These are phyloP conservation scores for Naganishia sp. DNA, from an alignment of 1,284 basidiomycete genomes.

Conservation along the genomic window DNA sequence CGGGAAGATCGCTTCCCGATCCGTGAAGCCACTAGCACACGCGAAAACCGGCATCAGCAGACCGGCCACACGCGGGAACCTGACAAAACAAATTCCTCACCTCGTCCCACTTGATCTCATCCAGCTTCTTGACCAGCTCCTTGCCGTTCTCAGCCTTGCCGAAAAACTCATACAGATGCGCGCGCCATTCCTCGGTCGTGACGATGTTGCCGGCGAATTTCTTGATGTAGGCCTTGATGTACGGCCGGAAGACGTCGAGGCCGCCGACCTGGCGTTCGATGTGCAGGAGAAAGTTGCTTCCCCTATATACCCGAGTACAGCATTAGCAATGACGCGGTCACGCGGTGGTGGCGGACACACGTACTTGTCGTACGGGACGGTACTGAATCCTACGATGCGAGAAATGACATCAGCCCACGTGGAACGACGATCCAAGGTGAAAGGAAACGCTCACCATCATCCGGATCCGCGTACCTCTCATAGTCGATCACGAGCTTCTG, in stretches of 20 bases:
- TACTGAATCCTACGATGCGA: constrained; percentile 57
- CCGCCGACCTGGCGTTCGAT: constrained; percentile 81
- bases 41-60: constrained; percentile 19
- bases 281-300: constrained; percentile 68
- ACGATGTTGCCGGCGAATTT: constrained; percentile 69
- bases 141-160: constrained; percentile 58
- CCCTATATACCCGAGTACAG: constrained; percentile 40
- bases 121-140: constrained; percentile 68
- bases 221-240: constrained; percentile 62
- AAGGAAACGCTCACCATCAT: constrained; percentile 58
- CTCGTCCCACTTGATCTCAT: constrained; percentile 77
- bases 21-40: constrained; percentile 72
- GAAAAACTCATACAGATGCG: constrained; percentile 81
- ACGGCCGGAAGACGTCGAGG: constrained; percentile 78
- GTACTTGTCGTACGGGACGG: constrained; percentile 71
- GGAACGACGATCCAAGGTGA: too few relatives aligned
- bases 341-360: background rate
- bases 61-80: constrained; percentile 23
- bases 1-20: constrained; percentile 74
- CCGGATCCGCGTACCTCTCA: constrained; percentile 58
- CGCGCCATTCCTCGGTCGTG: constrained; percentile 83
- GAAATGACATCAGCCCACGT: too few relatives aligned
- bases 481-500: constrained; percentile 86
- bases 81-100: constrained; percentile 35
- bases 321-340: background rate